phyloP scores from a whole-genome alignment of 2,329 filamentous ascomycete genomes.

The Sclerotinia minor region DNA sequence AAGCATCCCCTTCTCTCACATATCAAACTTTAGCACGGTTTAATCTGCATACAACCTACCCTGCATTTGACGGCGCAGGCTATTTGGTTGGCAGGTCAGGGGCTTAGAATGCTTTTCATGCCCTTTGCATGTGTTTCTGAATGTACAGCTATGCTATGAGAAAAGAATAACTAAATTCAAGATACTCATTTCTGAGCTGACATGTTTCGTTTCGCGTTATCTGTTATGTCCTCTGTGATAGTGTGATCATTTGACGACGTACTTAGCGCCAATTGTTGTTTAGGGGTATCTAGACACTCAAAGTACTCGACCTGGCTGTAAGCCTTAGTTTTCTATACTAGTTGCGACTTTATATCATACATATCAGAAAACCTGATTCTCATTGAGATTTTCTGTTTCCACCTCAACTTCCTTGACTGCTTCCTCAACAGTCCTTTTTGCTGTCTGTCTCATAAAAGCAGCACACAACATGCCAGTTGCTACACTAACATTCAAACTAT shows the following conservation, averaged over 20 bases:
- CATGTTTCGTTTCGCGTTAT: background rate
- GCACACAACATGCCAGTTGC: conserved; percentile 76
- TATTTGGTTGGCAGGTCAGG: conserved; percentile 7
- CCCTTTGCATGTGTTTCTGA: conserved; percentile 13
- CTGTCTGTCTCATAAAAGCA: conserved; percentile 55
- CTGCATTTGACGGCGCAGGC: conserved; percentile 20
- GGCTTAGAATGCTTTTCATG: conserved; percentile 5
- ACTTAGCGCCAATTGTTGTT: background rate
- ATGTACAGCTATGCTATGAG: conserved; percentile 19
- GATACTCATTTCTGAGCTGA: conserved; percentile 23
- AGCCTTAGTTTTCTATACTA: background rate
- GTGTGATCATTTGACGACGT: background rate
- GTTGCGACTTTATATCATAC: conserved; percentile 6
- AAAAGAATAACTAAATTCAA: conserved; percentile 25
- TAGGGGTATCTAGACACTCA: background rate
- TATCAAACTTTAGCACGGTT: conserved; percentile 23
- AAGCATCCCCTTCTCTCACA: conserved; percentile 6
- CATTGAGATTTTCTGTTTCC: conserved; percentile 9
- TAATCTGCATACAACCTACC: conserved; percentile 16
- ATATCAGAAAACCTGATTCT: conserved; percentile 21
- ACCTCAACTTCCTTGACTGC: conserved; percentile 14
- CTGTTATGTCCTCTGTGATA: background rate
- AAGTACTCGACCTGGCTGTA: background rate
- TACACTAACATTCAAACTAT: conserved; percentile 92
- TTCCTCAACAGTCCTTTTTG: conserved; percentile 8